phyloP scores from a whole-genome alignment of 176 grass and related monocot genomes.

The Elaeis guineensis region DNA sequence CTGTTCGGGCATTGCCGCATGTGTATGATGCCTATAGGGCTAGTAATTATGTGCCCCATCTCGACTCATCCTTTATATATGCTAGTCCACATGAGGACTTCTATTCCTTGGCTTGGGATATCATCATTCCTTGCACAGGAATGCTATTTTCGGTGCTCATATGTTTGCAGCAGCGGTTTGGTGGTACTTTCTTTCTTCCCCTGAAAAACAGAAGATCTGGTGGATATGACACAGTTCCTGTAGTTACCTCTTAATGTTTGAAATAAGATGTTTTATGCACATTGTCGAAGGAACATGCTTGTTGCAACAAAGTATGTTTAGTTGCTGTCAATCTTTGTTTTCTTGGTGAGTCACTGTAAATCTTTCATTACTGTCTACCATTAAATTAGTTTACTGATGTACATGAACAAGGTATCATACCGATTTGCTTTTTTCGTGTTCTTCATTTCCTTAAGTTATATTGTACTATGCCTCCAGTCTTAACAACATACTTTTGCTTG shows the following conservation, averaged over 20 bases:
- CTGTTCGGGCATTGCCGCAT: conserved; percentile 52
- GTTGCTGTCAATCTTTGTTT: no score
- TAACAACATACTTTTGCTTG: no score
- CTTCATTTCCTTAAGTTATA: no score
- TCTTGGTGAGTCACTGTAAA: no score
- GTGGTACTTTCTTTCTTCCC: conserved; percentile 57
- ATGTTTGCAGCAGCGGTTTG: conserved; percentile 50
- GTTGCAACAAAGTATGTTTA: no score
- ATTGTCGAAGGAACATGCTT: no score
- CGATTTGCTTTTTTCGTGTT: no score
- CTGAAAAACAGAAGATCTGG: conserved; percentile 24
- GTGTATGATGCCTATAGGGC: conserved; percentile 60
- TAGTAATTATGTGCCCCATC: conserved; percentile 20
- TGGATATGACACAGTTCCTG: conserved; percentile 54
- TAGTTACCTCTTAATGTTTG: conserved; percentile 26
- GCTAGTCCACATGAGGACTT: conserved; percentile 45
- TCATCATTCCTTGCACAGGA: conserved; percentile 56
- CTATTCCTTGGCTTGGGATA: conserved; percentile 59
- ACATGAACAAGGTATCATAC: no score
- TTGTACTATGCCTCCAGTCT: no score
- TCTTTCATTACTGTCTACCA: no score
- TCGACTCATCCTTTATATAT: conserved; percentile 52
- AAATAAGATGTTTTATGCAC: no score
- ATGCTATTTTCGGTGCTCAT: conserved; percentile 34
- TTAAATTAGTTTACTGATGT: no score